Conservation (phyloP, 495 filamentous ascomycete genomes). For the Pyronema omphalodes region DNA sequence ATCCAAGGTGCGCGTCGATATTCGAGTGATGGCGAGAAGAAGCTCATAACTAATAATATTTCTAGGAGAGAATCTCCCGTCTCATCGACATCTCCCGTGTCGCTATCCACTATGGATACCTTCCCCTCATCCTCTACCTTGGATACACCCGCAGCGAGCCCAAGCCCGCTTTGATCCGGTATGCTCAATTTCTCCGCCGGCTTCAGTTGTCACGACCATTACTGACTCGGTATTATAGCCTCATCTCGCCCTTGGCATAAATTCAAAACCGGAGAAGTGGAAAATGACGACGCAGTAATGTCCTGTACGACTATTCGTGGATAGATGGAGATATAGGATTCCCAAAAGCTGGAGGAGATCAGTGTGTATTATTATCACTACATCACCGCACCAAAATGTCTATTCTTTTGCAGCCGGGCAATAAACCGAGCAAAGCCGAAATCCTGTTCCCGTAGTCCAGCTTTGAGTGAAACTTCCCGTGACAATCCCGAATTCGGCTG, state of each 20-base stretch:
- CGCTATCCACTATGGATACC: conserved; percentile 96
- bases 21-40: no score
- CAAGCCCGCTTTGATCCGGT: conserved; percentile 85
- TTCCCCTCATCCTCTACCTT: conserved; percentile 91
- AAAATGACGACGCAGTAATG: background rate
- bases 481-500: no score
- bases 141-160: conserved; percentile 91
- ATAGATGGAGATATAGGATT: background rate
- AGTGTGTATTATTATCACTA: no score
- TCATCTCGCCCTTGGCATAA: conserved; percentile 25
- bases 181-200: conserved; percentile 14
- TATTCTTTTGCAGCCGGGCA: no score
- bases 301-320: conserved; percentile 1
- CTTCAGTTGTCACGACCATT: background rate
- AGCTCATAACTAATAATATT: background rate
- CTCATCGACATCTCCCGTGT: conserved; percentile 85
- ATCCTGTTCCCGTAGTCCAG: no score
- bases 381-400: no score
- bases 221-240: conserved; percentile 7
- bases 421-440: no score
- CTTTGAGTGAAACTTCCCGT: no score
- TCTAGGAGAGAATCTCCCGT: conserved; percentile 85
- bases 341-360: no score
- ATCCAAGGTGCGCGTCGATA: conserved; percentile 49
- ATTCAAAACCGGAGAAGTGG: background rate